Percentiles rank a stretch among this genome's conserved stretches.
Conservation (phyloP, 306 rosid species). For the Purshia tridentata region DNA sequence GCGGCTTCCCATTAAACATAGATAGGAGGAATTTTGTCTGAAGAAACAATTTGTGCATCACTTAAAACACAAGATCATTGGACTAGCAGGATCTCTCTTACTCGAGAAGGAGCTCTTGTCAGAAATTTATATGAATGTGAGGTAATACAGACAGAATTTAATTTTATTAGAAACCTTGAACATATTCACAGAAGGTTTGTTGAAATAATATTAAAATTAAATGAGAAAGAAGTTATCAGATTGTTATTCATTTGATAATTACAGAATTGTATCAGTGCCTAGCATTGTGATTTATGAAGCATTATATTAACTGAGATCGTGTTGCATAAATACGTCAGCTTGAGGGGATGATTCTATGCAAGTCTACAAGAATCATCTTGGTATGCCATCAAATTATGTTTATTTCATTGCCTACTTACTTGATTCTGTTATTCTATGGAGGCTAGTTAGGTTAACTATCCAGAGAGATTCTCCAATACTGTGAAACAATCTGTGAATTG, state of each 20-base stretch:
- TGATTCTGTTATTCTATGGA: not conserved
- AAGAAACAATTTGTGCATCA: not conserved
- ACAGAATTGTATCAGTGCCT: not conserved
- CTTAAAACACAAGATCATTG: not conserved
- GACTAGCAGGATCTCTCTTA: not conserved
- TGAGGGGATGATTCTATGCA: too few relatives aligned
- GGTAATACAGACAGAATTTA: not conserved
- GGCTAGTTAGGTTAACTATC: too few relatives aligned
- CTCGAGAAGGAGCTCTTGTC: not conserved
- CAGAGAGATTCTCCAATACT: too few relatives aligned
- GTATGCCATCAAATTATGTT: not conserved
- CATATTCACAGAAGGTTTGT: not conserved
- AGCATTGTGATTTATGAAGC: not conserved
- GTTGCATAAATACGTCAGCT: too few relatives aligned
- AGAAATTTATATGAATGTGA: slow-evolving; percentile 9
- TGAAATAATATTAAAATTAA: not conserved
- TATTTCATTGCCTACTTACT: not conserved
- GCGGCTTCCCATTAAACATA: not conserved
- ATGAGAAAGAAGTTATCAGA: not conserved
- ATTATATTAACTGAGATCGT: not conserved
- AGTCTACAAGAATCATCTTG: not conserved
- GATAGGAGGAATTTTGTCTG: not conserved
- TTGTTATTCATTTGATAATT: not conserved
- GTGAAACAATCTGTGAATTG: too few relatives aligned
- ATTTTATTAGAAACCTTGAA: not conserved